Percentiles rank a stretch among this genome's conserved stretches.
Conservation (phyloP, 495 filamentous ascomycete genomes). For the Acidiella bohemica region DNA sequence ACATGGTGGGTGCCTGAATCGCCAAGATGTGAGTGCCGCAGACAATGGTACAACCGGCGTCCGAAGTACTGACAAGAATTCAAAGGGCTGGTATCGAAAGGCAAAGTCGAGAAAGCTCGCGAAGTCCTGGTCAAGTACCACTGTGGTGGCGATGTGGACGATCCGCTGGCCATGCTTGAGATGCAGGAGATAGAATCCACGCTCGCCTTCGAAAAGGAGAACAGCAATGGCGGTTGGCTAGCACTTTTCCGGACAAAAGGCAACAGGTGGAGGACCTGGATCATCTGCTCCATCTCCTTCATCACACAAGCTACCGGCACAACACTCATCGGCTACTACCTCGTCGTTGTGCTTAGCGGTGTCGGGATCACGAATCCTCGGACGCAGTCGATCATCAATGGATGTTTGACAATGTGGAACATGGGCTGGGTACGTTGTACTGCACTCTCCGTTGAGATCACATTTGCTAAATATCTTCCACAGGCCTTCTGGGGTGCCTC, state of each 20-base stretch:
- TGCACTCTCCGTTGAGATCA: background rate
- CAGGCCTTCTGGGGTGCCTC: slow-evolving; percentile 6
- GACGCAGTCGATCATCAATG: slow-evolving; percentile 35
- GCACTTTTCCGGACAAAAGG: slow-evolving; percentile 1
- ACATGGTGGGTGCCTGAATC: slow-evolving; percentile 13
- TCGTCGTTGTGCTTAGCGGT: slow-evolving; percentile 32
- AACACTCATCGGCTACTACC: slow-evolving; percentile 39
- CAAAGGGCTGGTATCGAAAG: slow-evolving; percentile 6
- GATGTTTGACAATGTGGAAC: slow-evolving; percentile 12
- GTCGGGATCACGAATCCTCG: slow-evolving; percentile 33
- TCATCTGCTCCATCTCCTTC: slow-evolving; percentile 1
- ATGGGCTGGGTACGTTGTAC: slow-evolving; percentile 4
- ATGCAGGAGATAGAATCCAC: slow-evolving; percentile 21
- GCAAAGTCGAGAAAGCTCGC: slow-evolving; percentile 8
- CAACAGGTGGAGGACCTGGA: slow-evolving; percentile 6
- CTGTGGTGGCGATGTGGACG: slow-evolving; percentile 29
- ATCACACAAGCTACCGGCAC: slow-evolving; percentile 39
- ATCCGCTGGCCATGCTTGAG: slow-evolving; percentile 27
- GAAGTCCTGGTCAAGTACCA: slow-evolving; percentile 31
- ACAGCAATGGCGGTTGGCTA: slow-evolving; percentile 13
- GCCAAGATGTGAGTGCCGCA: slow-evolving; percentile 1
- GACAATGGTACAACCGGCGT: too few species aligned
- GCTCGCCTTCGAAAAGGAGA: slow-evolving; percentile 20
- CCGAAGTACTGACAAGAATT: too few species aligned
- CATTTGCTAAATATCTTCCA: background rate